These are phyloP conservation scores for Apophysomyces variabilis DNA, from an alignment of 371 early-diverging fungal species.

Conservation along the genomic window DNA sequence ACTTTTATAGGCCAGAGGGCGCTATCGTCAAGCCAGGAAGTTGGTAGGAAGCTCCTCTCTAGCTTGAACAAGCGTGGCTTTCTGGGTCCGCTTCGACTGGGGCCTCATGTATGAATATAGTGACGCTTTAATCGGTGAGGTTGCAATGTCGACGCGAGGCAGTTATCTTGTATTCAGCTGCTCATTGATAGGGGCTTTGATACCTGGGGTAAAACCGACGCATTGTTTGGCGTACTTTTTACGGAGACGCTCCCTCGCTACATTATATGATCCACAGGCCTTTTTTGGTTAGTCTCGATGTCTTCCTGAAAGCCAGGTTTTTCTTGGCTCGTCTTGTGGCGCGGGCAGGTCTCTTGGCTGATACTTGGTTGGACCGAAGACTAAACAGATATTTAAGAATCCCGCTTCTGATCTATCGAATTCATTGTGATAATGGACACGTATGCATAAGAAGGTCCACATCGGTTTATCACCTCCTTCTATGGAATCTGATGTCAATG, in stretches of 20 bases:
- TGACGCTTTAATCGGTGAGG: not conserved
- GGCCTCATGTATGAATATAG: conserved; percentile 5
- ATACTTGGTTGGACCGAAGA: not conserved
- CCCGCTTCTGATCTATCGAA: not conserved
- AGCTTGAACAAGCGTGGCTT: not conserved
- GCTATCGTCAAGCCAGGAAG: too few relatives aligned
- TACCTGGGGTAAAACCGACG: not conserved
- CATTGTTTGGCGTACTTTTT: conserved; percentile 9
- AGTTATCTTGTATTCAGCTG: not conserved
- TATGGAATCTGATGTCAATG: too few relatives aligned
- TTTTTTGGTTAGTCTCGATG: not conserved
- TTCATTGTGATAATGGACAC: too few relatives aligned
- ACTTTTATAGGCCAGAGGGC: too few relatives aligned
- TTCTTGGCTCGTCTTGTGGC: not conserved
- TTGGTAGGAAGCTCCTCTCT: too few relatives aligned
- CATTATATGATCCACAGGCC: not conserved
- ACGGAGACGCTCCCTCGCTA: not conserved
- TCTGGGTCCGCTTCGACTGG: conserved; percentile 14
- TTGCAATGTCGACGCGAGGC: not conserved
- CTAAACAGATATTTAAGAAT: not conserved
- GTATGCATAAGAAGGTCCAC: too few relatives aligned
- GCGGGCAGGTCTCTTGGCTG: not conserved
- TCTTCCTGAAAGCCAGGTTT: not conserved
- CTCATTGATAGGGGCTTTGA: not conserved
- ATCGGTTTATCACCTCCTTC: too few relatives aligned